Conservation (phyloP, 768 basidiomycete genomes). For the Leccinum longicurvipes region DNA sequence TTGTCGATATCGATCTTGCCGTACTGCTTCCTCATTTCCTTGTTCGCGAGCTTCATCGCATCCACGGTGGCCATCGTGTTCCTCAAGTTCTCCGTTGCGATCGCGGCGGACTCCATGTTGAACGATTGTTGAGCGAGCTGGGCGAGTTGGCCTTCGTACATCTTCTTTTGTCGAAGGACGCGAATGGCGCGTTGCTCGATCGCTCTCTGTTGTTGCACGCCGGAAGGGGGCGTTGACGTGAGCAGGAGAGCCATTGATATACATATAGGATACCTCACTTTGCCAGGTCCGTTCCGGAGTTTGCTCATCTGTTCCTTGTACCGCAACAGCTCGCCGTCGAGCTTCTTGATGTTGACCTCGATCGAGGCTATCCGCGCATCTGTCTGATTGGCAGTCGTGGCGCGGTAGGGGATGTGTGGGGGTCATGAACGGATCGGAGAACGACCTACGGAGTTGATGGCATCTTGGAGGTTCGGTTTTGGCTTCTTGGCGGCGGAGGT, state of each 20-base stretch:
- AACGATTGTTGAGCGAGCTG: conserved; percentile 94
- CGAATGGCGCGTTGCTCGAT: conserved; percentile 93
- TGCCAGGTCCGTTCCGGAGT: conserved; percentile 90
- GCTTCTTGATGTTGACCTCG: conserved; percentile 95
- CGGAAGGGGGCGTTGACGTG: background rate
- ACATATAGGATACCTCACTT: conserved; percentile 50
- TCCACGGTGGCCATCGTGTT: conserved; percentile 99
- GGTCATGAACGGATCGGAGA: background rate
- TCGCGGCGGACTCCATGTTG: conserved; percentile 96
- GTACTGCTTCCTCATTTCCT: conserved; percentile 95
- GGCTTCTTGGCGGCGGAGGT: conserved; percentile 74
- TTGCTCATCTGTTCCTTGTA: conserved; percentile 98
- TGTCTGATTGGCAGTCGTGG: conserved; percentile 49
- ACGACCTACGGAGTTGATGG: conserved; percentile 75
- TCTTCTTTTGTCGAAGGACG: conserved; percentile 90
- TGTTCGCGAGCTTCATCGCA: conserved; percentile 94
- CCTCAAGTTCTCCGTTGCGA: conserved; percentile 95
- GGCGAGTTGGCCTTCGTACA: conserved; percentile 91
- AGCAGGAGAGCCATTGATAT: background rate
- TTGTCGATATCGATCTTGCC: conserved; percentile 97
- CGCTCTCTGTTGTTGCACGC: conserved; percentile 55
- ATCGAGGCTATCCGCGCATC: conserved; percentile 82
- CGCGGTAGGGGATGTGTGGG: background rate
- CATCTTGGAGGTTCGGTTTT: conserved; percentile 84
- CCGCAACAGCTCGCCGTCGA: conserved; percentile 86